phyloP scores from a whole-genome alignment of 306 rosid genomes.

The Prinsepia uniflora region DNA sequence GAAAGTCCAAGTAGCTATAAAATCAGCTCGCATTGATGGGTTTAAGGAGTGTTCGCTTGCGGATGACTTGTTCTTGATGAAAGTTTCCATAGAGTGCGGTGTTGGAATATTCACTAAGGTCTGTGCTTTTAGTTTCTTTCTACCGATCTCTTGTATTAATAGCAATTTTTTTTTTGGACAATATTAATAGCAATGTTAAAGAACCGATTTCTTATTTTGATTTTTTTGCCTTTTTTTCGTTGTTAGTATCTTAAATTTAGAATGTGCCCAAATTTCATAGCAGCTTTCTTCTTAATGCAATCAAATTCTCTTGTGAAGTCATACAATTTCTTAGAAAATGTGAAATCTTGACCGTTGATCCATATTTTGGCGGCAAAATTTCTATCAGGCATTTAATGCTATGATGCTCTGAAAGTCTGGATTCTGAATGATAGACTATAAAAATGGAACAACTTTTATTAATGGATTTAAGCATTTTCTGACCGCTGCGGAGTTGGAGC shows the following conservation, averaged over 20 bases:
- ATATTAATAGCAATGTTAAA: too few relatives aligned
- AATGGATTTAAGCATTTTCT: background rate
- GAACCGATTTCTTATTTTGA: background rate
- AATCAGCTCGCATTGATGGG: slow-evolving; percentile 26
- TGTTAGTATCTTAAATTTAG: too few relatives aligned
- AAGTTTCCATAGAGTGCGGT: slow-evolving; percentile 79
- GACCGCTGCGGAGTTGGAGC: slow-evolving; percentile 94
- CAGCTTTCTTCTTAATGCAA: too few relatives aligned
- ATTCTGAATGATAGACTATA: too few relatives aligned
- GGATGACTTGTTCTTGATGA: slow-evolving; percentile 80
- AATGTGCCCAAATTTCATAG: too few relatives aligned
- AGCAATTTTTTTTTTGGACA: too few relatives aligned
- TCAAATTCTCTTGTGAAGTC: too few relatives aligned
- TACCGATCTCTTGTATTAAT: too few relatives aligned
- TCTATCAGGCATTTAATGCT: background rate
- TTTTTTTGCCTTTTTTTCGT: background rate
- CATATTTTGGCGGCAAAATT: background rate
- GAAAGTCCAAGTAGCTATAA: background rate
- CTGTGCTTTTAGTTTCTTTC: background rate
- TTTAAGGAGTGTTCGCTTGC: slow-evolving; percentile 88
- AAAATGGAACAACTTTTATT: background rate
- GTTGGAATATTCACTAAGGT: slow-evolving; percentile 94
- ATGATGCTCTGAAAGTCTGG: background rate
- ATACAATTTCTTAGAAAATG: too few relatives aligned
- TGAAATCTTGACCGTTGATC: background rate